A percentile compares a stretch with the other conserved stretches of the same genome.
These are phyloP conservation scores for Epichloe uncinata DNA, from an alignment of 2,329 filamentous ascomycete species.

Conservation along the genomic window DNA sequence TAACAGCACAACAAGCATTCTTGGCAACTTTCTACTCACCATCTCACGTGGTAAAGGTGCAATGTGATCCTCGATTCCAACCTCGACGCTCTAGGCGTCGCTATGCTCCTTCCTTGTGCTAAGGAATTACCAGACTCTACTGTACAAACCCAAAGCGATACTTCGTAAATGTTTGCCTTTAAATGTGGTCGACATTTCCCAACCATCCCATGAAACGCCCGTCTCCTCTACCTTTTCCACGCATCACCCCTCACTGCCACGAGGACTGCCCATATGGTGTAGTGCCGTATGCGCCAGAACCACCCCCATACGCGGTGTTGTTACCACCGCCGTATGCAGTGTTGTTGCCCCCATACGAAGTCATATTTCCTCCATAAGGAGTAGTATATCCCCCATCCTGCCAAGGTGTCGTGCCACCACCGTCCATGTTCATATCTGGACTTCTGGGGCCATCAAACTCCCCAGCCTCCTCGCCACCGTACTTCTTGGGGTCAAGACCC, in stretches of 20 bases:
- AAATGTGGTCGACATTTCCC: background rate
- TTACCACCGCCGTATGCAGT: slow-evolving; percentile 55
- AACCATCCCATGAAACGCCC: slow-evolving; percentile 4
- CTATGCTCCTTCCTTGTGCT: background rate
- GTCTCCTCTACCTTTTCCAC: background rate
- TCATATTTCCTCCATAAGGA: slow-evolving; percentile 47
- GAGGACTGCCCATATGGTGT: slow-evolving; percentile 35
- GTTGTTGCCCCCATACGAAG: slow-evolving; percentile 50
- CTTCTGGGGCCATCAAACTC: slow-evolving; percentile 53
- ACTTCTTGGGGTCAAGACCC: slow-evolving; percentile 32
- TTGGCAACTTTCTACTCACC: background rate
- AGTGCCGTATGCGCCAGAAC: slow-evolving; percentile 29
- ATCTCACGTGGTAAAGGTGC: background rate
- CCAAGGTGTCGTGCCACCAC: slow-evolving; percentile 40
- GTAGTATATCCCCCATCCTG: slow-evolving; percentile 56
- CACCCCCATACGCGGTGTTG: slow-evolving; percentile 52
- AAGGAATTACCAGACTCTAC: background rate
- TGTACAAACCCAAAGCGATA: slow-evolving; percentile 3
- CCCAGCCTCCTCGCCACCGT: slow-evolving; percentile 43
- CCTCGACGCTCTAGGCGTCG: background rate
- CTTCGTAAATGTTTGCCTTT: background rate
- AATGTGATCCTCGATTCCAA: background rate
- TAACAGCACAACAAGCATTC: too few relatives aligned
- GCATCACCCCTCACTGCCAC: slow-evolving; percentile 27
- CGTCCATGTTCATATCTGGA: slow-evolving; percentile 49